Percentiles rank a stretch among this genome's conserved stretches.
Conservation (phyloP, 177 flowering plant species). For the Vitis hybrid region DNA sequence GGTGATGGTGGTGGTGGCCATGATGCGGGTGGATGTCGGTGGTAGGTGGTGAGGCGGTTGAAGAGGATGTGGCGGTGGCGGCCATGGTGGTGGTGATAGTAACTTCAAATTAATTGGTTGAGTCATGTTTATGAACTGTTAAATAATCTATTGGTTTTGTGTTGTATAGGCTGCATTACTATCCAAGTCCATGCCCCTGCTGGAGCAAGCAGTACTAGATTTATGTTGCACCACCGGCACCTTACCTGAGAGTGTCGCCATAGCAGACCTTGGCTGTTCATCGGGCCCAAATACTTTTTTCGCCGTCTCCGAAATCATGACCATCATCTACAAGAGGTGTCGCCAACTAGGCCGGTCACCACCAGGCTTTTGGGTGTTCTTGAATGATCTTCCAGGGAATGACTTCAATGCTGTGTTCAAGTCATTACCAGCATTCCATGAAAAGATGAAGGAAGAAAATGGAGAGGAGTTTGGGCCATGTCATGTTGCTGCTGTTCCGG, state of each 20-base stretch:
- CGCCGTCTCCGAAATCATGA: slow-evolving; percentile 9
- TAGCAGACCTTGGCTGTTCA: slow-evolving; percentile 25
- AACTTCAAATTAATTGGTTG: too few relatives aligned
- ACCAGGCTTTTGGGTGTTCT: slow-evolving; percentile 9
- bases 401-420: slow-evolving; percentile 23
- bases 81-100: too few relatives aligned
- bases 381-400: slow-evolving; percentile 19
- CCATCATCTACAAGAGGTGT: not conserved
- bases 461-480: not conserved
- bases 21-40: too few relatives aligned
- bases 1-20: too few relatives aligned
- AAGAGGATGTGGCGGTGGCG: too few relatives aligned
- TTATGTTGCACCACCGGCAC: slow-evolving; percentile 2
- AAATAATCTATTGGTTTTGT: not conserved
- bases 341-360: not conserved
- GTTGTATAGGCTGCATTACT: not conserved
- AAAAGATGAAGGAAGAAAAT: slow-evolving; percentile 2
- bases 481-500: slow-evolving; percentile 9
- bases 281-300: slow-evolving; percentile 15
- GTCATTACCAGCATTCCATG: slow-evolving; percentile 11
- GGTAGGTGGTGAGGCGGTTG: too few relatives aligned
- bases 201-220: slow-evolving; percentile 7
- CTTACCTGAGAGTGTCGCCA: slow-evolving; percentile 5
- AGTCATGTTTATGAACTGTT: too few relatives aligned
- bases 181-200: slow-evolving; percentile 5